Evolutionary conservation across 768 basidiomycete genomes (phyloP), one percentile per base, ranked within the genome.

Genomic region (Macrocybe gigantea): DNA sequence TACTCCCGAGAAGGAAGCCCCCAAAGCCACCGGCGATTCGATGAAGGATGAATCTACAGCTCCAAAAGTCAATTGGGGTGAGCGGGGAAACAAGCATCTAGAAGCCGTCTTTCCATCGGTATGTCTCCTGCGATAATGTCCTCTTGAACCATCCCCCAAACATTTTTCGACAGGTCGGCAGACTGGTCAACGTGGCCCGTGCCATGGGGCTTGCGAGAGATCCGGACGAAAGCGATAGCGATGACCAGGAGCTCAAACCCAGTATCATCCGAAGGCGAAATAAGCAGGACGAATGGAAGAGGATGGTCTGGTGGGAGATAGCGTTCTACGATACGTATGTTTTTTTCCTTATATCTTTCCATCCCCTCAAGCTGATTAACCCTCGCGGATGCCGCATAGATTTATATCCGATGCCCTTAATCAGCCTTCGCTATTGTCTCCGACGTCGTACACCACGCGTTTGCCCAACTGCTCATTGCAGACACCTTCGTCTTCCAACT

Each of bases 261-360:
- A 5, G 46, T 48, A 43, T 52, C 29, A 38, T 53, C 47, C 14
- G 54, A 56, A 30, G 57, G 52, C 37, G 45, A 47, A 50, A 54
- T 51, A 38, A 37, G 48, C 74, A 80, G 44, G 61, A 62, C 41
- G 69, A 69, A 32, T 58, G 58, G 51, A 62, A 62, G 40, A 59
- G 64, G 41, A 57, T 62, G 73, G 62, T 87, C 5, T 88, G 88
- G 85, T 91, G 88, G 88, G 83, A 87, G 45, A 71, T 88, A 8
- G 75, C 80, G 58, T 87, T 78, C 63, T 88, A 82, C 60, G 89
- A 91, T 61, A 58, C 83, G 88, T 89, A 60, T 56, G 85, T 76
- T n/a, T 37, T 49, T 40, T 47, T 12, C 22, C 29, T 42, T 45
- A 37, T n/a, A 33, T 10, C 41, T 52, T 53, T 8, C 5, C 35